Conservation (phyloP, 139 green algal species). For the Chlorella sorokiniana region DNA sequence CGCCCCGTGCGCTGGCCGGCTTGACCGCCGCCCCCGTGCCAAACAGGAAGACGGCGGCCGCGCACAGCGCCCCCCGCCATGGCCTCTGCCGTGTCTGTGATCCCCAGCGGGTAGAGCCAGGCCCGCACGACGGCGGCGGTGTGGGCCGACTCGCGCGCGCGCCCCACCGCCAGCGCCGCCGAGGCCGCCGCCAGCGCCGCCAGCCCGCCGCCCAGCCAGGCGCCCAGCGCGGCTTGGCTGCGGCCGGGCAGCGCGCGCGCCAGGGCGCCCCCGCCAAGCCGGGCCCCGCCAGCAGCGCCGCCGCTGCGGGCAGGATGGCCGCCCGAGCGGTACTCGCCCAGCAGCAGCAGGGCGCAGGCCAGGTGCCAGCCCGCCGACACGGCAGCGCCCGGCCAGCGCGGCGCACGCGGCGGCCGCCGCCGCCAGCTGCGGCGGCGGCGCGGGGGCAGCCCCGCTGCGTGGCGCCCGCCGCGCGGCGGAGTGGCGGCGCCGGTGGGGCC, state of each 20-base stretch:
- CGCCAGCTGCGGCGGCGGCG: constrained; percentile 1
- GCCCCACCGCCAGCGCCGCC: neutral
- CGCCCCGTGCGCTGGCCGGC: constrained; percentile 27
- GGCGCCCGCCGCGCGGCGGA: neutral
- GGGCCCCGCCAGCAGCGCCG: neutral
- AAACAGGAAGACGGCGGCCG: constrained; percentile 21
- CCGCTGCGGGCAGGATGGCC: constrained; percentile 6
- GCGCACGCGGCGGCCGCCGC: neutral
- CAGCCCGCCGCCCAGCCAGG: neutral
- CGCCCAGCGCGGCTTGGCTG: neutral
- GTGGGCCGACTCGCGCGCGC: neutral
- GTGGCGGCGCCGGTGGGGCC: neutral
- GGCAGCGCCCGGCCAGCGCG: neutral
- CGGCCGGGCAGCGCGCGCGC: neutral
- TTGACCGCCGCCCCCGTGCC: constrained; percentile 23
- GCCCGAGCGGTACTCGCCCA: neutral
- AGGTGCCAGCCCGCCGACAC: constrained; percentile 26
- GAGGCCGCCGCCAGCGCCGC: neutral
- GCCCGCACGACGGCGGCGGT: neutral
- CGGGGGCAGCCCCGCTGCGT: neutral
- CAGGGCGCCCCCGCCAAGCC: constrained; percentile 8
- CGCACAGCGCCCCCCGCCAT: neutral
- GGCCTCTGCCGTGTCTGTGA: constrained; percentile 7
- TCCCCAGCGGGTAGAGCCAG: constrained; percentile 11
- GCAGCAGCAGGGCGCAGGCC: constrained; percentile 5